Percentiles rank a stretch among this genome's conserved stretches.
Conservation (phyloP, 2,329 filamentous ascomycete genomes). For the Emmonsia crescens region DNA sequence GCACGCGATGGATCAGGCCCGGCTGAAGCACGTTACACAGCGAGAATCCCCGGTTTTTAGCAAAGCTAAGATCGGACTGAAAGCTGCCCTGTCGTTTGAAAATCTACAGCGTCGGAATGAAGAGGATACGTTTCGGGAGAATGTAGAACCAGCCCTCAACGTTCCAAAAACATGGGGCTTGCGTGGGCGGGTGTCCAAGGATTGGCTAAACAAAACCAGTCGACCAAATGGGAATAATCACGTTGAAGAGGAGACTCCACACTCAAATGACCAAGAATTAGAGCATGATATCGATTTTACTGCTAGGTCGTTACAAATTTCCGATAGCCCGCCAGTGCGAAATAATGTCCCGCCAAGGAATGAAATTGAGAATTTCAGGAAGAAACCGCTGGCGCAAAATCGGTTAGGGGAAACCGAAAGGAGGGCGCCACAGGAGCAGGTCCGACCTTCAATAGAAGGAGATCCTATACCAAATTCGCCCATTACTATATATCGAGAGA, state of each 20-base stretch:
- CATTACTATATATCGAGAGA: conserved; percentile 26
- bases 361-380: conserved; percentile 15
- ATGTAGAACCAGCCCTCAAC: conserved; percentile 25
- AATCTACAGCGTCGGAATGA: conserved; percentile 28
- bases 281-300: conserved; percentile 22
- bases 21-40: conserved; percentile 29
- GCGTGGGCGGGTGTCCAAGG: conserved; percentile 21
- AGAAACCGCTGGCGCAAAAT: conserved; percentile 15
- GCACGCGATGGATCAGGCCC: conserved; percentile 28
- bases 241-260: conserved; percentile 12
- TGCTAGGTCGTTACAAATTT: conserved; percentile 20
- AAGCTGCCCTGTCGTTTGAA: conserved; percentile 24
- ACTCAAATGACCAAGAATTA: conserved; percentile 11
- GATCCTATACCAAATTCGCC: conserved; percentile 30
- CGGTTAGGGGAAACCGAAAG: conserved; percentile 11
- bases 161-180: conserved; percentile 29
- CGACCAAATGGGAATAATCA: conserved; percentile 14
- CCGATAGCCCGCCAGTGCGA: conserved; percentile 23
- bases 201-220: conserved; percentile 27
- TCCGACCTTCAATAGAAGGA: conserved; percentile 14
- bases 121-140: conserved; percentile 13
- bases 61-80: conserved; percentile 25
- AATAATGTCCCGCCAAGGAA: conserved; percentile 16
- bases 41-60: conserved; percentile 32
- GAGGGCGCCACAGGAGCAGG: conserved; percentile 10